Percentiles rank a stretch among this genome's conserved stretches.
These are phyloP conservation scores for Hyphodiscus hymeniophilus DNA, from an alignment of 495 filamentous ascomycete genomes.

Conservation along the genomic window DNA sequence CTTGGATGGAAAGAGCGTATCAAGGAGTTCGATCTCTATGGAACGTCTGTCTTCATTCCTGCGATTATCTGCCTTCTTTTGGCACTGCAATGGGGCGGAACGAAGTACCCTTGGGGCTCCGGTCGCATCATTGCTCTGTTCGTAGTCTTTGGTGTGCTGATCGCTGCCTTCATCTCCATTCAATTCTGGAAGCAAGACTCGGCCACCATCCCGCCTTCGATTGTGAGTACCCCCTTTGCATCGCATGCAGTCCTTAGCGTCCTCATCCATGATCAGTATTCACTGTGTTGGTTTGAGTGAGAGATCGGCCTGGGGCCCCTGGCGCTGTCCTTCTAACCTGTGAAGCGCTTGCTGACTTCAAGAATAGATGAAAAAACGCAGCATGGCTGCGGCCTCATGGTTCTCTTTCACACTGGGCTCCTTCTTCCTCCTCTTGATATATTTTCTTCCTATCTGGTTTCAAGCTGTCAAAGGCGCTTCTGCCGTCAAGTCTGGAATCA, in stretches of 20 bases:
- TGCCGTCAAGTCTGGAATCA: slow-evolving; percentile 26
- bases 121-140: slow-evolving; percentile 66
- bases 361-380: slow-evolving; percentile 57
- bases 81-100: slow-evolving; percentile 86
- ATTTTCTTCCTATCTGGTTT: slow-evolving; percentile 74
- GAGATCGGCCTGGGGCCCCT: too few species aligned
- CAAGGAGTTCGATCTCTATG: slow-evolving; percentile 37
- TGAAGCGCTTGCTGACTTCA: too few species aligned
- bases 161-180: slow-evolving; percentile 49
- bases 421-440: slow-evolving; percentile 52
- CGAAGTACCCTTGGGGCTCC: slow-evolving; percentile 56
- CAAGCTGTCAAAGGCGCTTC: slow-evolving; percentile 61
- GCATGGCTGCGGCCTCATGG: slow-evolving; percentile 43
- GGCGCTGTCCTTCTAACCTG: too few species aligned
- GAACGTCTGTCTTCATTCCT: slow-evolving; percentile 36
- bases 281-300: too few species aligned
- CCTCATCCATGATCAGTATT: too few species aligned
- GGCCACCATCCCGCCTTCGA: slow-evolving; percentile 60
- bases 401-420: slow-evolving; percentile 47
- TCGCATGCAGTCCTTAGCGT: too few species aligned
- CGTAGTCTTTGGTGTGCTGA: slow-evolving; percentile 60
- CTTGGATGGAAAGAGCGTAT: slow-evolving; percentile 18
- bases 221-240: too few species aligned
- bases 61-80: slow-evolving; percentile 64
- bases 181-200: slow-evolving; percentile 59